Percentiles rank a stretch among this genome's conserved stretches.
Evolutionary conservation across 305 asterid genomes (phyloP).

Genomic region (Rubia tinctorum): DNA sequence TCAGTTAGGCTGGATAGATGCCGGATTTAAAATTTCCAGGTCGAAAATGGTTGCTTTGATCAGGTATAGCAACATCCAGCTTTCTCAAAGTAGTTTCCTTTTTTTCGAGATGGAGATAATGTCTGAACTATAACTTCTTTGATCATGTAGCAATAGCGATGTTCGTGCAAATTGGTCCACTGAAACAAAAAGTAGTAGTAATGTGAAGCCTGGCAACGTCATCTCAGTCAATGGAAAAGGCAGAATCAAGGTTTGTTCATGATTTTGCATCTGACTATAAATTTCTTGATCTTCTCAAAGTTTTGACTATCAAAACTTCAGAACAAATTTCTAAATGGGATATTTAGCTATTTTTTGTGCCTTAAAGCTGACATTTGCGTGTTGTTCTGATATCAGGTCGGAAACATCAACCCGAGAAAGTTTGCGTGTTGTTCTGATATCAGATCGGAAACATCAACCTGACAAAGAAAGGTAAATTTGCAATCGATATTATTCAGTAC

Average conservation of each 20-base stretch:
- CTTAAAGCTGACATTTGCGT: neutral
- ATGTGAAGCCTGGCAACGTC: conserved; percentile 62
- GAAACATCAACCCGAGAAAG: conserved; percentile 66
- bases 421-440: neutral
- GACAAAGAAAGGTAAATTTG: conserved; percentile 76
- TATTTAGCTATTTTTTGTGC: neutral
- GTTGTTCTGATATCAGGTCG: conserved; percentile 41
- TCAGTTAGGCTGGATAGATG: conserved; percentile 88
- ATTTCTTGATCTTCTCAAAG: neutral
- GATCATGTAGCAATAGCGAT: conserved; percentile 62
- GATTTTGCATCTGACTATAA: neutral
- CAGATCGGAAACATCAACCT: conserved; percentile 79
- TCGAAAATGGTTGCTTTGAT: conserved; percentile 84
- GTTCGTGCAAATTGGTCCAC: conserved; percentile 88
- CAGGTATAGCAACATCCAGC: conserved; percentile 36
- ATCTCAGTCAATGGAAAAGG: conserved; percentile 81
- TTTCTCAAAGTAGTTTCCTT: neutral
- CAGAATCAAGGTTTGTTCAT: conserved; percentile 56
- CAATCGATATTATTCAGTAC: conserved; percentile 72
- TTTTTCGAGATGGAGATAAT: neutral
- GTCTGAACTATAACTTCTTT: neutral
- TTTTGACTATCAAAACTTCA: neutral
- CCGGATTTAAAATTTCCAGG: conserved; percentile 91
- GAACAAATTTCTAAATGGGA: neutral
- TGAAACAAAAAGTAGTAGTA: conserved; percentile 60